A percentile compares a stretch with the other conserved stretches of the same genome.
phyloP scores from a whole-genome alignment of 1,284 basidiomycete genomes.

The Ceraceosorus guamensis region DNA sequence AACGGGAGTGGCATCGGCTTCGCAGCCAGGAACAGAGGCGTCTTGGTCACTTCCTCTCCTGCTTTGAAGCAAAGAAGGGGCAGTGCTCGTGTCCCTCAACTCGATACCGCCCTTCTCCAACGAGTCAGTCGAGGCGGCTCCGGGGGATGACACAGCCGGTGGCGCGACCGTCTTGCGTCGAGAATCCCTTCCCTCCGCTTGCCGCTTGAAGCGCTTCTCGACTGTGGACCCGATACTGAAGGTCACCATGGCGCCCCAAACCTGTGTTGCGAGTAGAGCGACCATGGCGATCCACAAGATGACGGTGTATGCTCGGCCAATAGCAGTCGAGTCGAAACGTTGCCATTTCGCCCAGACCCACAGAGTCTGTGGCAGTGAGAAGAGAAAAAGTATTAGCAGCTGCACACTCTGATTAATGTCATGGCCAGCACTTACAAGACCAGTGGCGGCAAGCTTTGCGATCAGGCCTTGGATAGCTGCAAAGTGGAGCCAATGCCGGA shows the following conservation, averaged over 20 bases:
- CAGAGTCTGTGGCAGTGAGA: no score
- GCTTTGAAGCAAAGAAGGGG: no score
- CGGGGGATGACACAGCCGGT: no score
- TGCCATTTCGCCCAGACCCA: neutral
- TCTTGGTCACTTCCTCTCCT: no score
- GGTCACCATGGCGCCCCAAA: conserved; percentile 19
- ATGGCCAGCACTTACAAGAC: neutral
- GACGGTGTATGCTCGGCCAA: conserved; percentile 13
- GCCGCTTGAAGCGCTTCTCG: conserved; percentile 12
- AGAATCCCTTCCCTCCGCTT: no score
- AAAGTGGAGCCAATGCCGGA: conserved; percentile 11
- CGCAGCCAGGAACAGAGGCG: no score
- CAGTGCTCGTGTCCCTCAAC: no score
- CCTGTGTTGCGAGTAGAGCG: conserved; percentile 14
- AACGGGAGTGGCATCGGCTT: no score
- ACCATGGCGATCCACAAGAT: conserved; percentile 18
- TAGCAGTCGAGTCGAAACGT: neutral
- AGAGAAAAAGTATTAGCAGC: conserved; percentile 8
- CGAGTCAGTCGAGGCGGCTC: no score
- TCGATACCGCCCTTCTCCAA: no score
- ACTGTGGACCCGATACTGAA: conserved; percentile 16
- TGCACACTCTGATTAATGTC: conserved; percentile 15
- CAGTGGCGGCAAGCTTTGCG: conserved; percentile 19
- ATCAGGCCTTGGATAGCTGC: conserved; percentile 18
- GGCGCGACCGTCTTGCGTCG: no score